phyloP scores from a whole-genome alignment of 371 early-diverging fungal species.

The Apophysomyces trapeziformis region DNA sequence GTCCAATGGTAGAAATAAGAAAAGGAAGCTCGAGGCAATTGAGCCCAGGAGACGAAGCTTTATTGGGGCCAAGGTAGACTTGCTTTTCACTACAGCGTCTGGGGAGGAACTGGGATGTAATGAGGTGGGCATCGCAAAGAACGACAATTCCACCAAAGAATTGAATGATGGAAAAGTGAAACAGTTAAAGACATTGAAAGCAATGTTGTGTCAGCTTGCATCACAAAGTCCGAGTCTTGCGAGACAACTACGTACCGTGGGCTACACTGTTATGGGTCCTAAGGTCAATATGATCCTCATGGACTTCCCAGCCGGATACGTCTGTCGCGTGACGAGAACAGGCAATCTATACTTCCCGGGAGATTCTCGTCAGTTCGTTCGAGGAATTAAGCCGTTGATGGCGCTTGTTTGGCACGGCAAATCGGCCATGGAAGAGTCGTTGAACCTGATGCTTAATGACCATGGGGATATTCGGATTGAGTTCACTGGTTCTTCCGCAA shows the following conservation, averaged over 20 bases:
- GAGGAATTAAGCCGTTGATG: constrained; percentile 5
- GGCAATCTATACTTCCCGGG: not conserved
- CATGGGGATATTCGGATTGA: not conserved
- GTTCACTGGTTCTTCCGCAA: not conserved
- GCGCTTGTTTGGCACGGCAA: not conserved
- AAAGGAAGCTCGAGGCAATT: not conserved
- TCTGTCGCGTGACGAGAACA: constrained; percentile 3
- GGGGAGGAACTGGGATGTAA: not conserved
- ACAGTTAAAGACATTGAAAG: not conserved
- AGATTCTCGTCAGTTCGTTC: constrained; percentile 1
- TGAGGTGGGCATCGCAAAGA: not conserved
- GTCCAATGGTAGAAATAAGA: not conserved
- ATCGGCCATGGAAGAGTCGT: constrained; percentile 7
- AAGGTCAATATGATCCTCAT: not conserved
- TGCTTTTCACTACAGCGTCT: constrained; percentile 1
- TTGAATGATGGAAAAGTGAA: not conserved
- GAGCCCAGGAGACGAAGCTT: not conserved
- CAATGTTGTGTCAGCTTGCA: not conserved
- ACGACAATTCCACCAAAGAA: constrained; percentile 3
- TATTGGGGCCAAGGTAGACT: not conserved
- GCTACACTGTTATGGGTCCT: not conserved
- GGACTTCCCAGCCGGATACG: not conserved
- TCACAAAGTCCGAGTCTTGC: not conserved
- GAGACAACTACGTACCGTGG: not conserved
- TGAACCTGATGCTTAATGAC: constrained; percentile 1